Conservation (phyloP, 176 grass and related monocot genomes). For the Aechmea fasciata region DNA sequence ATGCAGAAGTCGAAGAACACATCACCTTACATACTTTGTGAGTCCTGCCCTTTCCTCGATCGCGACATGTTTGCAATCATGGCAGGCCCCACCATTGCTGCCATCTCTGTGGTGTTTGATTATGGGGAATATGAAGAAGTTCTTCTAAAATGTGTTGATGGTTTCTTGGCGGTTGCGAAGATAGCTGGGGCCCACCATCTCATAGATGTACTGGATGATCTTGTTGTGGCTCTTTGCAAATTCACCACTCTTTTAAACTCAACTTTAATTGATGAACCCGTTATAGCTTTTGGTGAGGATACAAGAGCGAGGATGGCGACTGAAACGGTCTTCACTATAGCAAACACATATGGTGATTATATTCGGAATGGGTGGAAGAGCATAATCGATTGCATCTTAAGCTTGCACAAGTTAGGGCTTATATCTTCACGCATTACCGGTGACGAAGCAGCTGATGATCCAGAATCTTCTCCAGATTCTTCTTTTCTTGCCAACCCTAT, state of each 20-base stretch:
- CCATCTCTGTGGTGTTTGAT: conserved; percentile 94
- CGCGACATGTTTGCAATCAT: conserved; percentile 88
- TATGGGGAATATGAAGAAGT: conserved; percentile 74
- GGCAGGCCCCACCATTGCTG: conserved; percentile 77
- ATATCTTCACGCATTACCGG: conserved; percentile 54
- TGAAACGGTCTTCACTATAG: conserved; percentile 79
- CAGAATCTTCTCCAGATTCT: conserved; percentile 53
- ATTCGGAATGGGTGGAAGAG: conserved; percentile 80
- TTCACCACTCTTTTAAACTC: conserved; percentile 68
- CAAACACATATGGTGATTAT: conserved; percentile 81
- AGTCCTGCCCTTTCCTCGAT: conserved; percentile 65
- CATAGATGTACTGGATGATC: conserved; percentile 80
- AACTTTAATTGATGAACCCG: conserved; percentile 61
- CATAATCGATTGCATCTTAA: conserved; percentile 84
- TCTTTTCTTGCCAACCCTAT: conserved; percentile 30
- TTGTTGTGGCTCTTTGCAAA: conserved; percentile 88
- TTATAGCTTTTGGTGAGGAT: conserved; percentile 81
- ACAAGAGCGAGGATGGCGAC: conserved; percentile 89
- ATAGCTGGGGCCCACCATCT: conserved; percentile 79
- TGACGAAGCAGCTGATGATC: conserved; percentile 40
- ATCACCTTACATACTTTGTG: conserved; percentile 61
- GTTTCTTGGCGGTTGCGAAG: conserved; percentile 81
- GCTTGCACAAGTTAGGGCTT: conserved; percentile 71
- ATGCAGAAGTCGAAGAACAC: conserved; percentile 79
- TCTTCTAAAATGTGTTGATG: conserved; percentile 66